Conservation (phyloP, 129 eudicot species). For the Logfia minima region DNA sequence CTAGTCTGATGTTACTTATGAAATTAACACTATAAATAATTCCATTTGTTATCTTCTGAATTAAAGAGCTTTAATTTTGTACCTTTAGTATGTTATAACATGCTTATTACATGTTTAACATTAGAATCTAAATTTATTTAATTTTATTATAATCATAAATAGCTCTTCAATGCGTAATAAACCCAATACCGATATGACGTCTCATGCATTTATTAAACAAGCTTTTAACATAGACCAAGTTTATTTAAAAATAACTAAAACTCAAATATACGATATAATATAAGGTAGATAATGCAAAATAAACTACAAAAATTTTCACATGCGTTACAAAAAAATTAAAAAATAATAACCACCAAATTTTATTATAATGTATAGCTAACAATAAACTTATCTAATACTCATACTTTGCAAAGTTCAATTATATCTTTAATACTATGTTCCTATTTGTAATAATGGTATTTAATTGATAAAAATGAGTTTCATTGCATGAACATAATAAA, state of each 20-base stretch:
- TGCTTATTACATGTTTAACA: not conserved
- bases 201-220: not conserved
- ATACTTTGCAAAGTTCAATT: not conserved
- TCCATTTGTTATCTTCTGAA: not conserved
- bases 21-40: not conserved
- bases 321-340: not conserved
- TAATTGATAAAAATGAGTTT: not conserved
- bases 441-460: too few relatives aligned
- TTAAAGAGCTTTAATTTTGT: not conserved
- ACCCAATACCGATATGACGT: not conserved
- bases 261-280: not conserved
- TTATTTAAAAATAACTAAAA: not conserved
- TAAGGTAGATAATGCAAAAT: not conserved
- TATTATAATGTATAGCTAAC: not conserved
- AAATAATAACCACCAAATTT: not conserved
- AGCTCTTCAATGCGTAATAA: not conserved
- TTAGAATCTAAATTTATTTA: not conserved
- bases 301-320: not conserved
- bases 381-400: too few relatives aligned
- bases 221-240: not conserved
- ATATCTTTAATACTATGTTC: not conserved
- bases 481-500: not conserved
- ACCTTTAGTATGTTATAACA: not conserved
- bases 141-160: not conserved
- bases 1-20: too few relatives aligned